Base-by-base conservation (phyloP, 805 yeast genomes). In the Candida ficus region DNA sequence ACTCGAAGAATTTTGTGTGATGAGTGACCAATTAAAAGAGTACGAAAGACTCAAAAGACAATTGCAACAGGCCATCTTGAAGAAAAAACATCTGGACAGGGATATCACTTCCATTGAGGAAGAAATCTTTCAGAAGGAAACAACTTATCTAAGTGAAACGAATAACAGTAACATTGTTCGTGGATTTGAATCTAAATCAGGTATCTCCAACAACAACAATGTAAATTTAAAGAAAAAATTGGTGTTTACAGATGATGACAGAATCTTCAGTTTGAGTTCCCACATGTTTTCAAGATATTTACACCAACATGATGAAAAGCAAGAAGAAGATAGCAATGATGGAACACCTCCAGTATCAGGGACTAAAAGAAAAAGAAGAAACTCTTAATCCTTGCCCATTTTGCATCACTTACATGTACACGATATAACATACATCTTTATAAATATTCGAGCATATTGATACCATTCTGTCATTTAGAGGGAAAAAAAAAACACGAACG, bases 81-180 rank as follows among this genome's bases (percentile, higher is more conserved):
- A 75, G 50, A 83, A 84, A 59, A 74, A 75, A 34, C 72, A 70
- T 13, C 64, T 86, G n/a, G 91, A 86, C 46, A 72, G 74, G 23
- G 76, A 77, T 48, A 69, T 82, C 35, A 74, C 75, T 18, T 62
- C 61, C 33, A 57, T 88, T 6, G 96, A 90, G 54, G 96, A 88
- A 47, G 75, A 76, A 38, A 80, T 90, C 6, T 89, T 78, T 63
- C 82, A 78, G 35, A 77, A 78, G 48, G 98, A 90, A 56, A 78
- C 83, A 9, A 75, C 76, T 12, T 90, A 90, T 57, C 75, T 90
- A 35, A 76, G 82, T 22, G 89, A 83, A 38, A 77, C 87, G 43
- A 61, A 66, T 22, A 61, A 70, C 22, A 90, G 96, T 0, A 90
- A 87, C 59, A 82, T 91, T 21, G 83, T 88, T n/a, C 83, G 83